A percentile compares a stretch with the other conserved stretches of the same genome.
These are phyloP conservation scores for Diaporthe sp. DNA, from an alignment of 2,329 filamentous ascomycete species.

Conservation along the genomic window DNA sequence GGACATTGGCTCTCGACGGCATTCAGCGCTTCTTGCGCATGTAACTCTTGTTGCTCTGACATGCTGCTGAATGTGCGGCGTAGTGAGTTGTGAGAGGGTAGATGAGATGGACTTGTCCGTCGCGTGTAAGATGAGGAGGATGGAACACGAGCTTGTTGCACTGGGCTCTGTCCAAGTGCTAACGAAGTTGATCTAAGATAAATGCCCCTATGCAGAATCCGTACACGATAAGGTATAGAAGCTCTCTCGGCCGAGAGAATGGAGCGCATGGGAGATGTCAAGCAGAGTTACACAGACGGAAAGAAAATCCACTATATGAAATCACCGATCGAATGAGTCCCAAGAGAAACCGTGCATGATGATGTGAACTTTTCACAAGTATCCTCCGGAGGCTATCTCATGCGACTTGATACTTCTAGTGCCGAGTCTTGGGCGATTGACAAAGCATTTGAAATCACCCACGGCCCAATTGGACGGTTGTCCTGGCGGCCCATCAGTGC, in stretches of 20 bases:
- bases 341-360: background rate
- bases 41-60: background rate
- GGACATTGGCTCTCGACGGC: background rate
- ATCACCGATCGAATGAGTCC: background rate
- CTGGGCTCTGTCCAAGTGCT: background rate
- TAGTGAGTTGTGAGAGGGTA: background rate
- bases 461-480: constrained; percentile 31
- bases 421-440: constrained; percentile 32
- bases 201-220: background rate
- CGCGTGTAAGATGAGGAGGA: background rate
- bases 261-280: background rate
- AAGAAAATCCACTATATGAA: no score
- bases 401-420: constrained; percentile 1
- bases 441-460: constrained; percentile 41
- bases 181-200: background rate
- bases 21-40: background rate
- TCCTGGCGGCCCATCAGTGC: background rate
- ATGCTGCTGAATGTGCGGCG: constrained; percentile 17
- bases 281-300: background rate
- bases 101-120: background rate
- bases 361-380: background rate
- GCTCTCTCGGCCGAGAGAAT: constrained; percentile 25
- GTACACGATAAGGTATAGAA: background rate
- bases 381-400: background rate
- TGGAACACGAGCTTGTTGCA: background rate